These are phyloP conservation scores for Erigeron canadensis DNA, from an alignment of 129 eudicot species.

Conservation along the genomic window DNA sequence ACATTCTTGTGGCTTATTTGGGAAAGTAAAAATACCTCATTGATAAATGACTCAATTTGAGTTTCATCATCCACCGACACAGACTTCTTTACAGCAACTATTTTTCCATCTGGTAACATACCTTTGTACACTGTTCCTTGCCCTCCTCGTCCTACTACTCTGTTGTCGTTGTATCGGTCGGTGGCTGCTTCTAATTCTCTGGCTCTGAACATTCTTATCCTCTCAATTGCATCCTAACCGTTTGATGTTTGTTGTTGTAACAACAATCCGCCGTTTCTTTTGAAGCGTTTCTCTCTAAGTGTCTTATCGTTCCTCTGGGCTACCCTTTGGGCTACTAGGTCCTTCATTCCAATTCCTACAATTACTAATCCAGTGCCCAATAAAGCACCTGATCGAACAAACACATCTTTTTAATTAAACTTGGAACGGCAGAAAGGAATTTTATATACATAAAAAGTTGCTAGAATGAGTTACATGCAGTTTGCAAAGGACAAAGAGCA, in stretches of 20 bases:
- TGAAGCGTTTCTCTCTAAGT: background rate
- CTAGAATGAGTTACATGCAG: too few relatives aligned
- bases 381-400: background rate
- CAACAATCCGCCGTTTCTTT: background rate
- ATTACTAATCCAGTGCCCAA: background rate
- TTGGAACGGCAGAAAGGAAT: too few relatives aligned
- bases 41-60: background rate
- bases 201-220: background rate
- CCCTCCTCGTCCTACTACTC: background rate
- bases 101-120: background rate
- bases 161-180: background rate
- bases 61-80: background rate
- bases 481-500: too few relatives aligned
- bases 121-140: conserved; percentile 15
- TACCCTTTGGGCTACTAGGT: background rate
- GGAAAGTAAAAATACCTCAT: too few relatives aligned
- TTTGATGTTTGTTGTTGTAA: background rate
- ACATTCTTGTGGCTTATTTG: too few relatives aligned
- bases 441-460: too few relatives aligned
- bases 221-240: background rate
- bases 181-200: background rate
- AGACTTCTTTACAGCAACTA: conserved; percentile 2
- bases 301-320: background rate
- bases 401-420: background rate
- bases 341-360: background rate